Conservation (phyloP, 345 rosid genomes). For the Geranium brycei region DNA sequence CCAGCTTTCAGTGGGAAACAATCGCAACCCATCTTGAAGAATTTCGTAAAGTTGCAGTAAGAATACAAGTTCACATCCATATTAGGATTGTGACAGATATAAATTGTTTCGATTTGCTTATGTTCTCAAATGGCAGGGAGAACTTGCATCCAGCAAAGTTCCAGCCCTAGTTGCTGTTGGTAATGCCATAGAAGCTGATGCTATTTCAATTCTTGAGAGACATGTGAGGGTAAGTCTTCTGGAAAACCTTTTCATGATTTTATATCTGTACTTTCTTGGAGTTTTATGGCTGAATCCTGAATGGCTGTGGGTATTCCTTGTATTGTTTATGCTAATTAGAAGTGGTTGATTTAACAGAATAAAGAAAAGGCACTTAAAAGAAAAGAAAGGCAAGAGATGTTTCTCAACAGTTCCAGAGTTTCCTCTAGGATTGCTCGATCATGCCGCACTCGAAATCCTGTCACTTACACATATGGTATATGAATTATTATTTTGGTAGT, state of each 20-base stretch:
- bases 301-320: background rate
- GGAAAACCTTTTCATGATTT: conserved; percentile 1
- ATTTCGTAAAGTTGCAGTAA: conserved; percentile 47
- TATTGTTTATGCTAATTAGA: background rate
- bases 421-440: conserved; percentile 36
- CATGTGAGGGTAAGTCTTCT: conserved; percentile 37
- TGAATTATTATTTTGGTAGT: background rate
- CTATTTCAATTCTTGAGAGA: conserved; percentile 49
- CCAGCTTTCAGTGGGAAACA: conserved; percentile 51
- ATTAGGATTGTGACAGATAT: background rate
- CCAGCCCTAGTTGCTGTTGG: conserved; percentile 40
- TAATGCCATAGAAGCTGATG: conserved; percentile 34
- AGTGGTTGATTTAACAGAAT: conserved; percentile 25
- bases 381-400: conserved; percentile 45
- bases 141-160: conserved; percentile 43
- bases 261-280: background rate
- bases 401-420: conserved; percentile 22
- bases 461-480: background rate
- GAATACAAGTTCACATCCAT: conserved; percentile 10
- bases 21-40: conserved; percentile 66
- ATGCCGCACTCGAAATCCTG: conserved; percentile 45
- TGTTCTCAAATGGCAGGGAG: conserved; percentile 35
- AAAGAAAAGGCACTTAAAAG: conserved; percentile 50
- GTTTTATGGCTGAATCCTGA: background rate
- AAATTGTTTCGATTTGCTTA: conserved; percentile 10